Conservation (phyloP, 371 early-diverging fungal species). For the Apophysomyces trapeziformis region DNA sequence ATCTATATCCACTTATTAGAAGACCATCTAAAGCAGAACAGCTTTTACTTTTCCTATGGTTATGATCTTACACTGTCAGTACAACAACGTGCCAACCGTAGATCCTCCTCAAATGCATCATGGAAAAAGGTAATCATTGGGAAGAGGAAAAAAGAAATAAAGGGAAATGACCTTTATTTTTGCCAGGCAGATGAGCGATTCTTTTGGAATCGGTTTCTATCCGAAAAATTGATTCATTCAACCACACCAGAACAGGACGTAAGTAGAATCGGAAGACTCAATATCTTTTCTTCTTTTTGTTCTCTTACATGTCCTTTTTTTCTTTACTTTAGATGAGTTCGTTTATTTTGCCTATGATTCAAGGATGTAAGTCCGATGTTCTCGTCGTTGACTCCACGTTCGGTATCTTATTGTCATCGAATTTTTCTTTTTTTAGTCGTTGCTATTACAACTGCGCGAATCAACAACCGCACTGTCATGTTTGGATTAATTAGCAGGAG, state of each 20-base stretch:
- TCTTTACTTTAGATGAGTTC: slow-evolving; percentile 52
- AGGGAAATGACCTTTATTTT: not conserved
- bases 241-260: slow-evolving; percentile 39
- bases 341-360: slow-evolving; percentile 89
- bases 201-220: slow-evolving; percentile 86
- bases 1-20: slow-evolving; percentile 73
- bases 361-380: slow-evolving; percentile 75
- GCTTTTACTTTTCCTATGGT: slow-evolving; percentile 85
- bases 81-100: slow-evolving; percentile 66
- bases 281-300: not conserved
- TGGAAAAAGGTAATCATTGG: slow-evolving; percentile 40
- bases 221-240: slow-evolving; percentile 60
- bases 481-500: slow-evolving; percentile 85
- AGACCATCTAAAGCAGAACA: slow-evolving; percentile 60
- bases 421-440: slow-evolving; percentile 44
- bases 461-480: slow-evolving; percentile 64
- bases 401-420: not conserved
- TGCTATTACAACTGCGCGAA: slow-evolving; percentile 46
- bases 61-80: slow-evolving; percentile 82
- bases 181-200: slow-evolving; percentile 81
- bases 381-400: too few species aligned
- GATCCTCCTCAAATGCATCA: slow-evolving; percentile 2
- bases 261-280: slow-evolving; percentile 14
- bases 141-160: not conserved
- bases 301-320: not conserved